Evolutionary conservation across 208 protist genomes (phyloP).

Genomic region (Phytomonas sp.): DNA sequence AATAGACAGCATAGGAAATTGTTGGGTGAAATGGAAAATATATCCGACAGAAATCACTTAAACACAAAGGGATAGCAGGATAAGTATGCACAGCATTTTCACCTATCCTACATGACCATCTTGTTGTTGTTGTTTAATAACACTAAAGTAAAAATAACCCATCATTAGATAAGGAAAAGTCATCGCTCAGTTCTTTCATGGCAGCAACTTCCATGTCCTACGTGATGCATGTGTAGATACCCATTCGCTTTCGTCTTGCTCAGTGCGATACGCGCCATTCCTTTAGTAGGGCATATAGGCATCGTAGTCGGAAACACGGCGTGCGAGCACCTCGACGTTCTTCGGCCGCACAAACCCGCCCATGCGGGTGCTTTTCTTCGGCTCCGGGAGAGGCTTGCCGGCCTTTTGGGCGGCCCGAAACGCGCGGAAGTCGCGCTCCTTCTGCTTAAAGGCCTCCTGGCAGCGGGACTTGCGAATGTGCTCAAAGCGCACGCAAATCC

Average conservation of each 20-base stretch:
- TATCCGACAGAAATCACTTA: too few species aligned
- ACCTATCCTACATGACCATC: neutral
- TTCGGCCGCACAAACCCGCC: constrained; percentile 62
- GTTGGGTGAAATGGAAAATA: too few species aligned
- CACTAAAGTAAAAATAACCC: too few species aligned
- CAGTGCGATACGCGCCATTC: neutral
- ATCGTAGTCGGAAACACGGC: constrained; percentile 76
- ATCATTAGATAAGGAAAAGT: constrained; percentile 9
- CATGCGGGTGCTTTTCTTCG: constrained; percentile 67
- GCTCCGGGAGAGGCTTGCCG: constrained; percentile 59
- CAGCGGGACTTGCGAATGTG: constrained; percentile 95
- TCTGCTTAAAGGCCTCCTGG: constrained; percentile 85
- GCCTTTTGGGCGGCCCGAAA: constrained; percentile 73
- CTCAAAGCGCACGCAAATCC: constrained; percentile 99
- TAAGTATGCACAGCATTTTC: too few species aligned
- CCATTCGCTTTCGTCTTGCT: too few species aligned
- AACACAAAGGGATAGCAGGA: too few species aligned
- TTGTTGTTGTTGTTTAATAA: neutral
- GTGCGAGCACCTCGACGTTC: constrained; percentile 73
- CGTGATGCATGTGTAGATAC: too few species aligned
- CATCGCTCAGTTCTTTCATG: neutral
- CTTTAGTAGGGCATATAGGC: constrained; percentile 78
- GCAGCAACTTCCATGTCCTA: too few species aligned
- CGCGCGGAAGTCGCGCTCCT: constrained; percentile 68
- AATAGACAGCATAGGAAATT: too few species aligned